Base-by-base conservation (phyloP, 1,284 basidiomycete species). In the Paramarasmius palmivorus region DNA sequence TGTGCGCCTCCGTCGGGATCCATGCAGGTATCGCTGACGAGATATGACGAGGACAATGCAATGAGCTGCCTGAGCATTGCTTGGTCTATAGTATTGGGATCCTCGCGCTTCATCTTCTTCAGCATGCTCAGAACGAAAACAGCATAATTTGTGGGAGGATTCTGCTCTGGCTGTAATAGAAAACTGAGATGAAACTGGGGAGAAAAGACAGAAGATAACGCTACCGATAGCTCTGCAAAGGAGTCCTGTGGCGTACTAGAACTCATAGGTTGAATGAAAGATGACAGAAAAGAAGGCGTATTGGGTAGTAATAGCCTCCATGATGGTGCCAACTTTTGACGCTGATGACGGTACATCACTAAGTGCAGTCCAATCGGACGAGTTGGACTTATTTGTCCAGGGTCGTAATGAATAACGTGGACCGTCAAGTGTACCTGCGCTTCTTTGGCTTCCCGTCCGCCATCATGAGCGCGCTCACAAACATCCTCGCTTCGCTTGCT, bases 1-100 rank as follows among this genome's bases (percentile, higher is more conserved):
- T 63, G 59, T 23, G 84, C 66, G 2, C 88, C 86, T 7, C 65
- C 61, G 41, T 79, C 77, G 0, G 81, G 72, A 61, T 84, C 82
- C 61, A 79, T 89, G 53, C 82, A 84, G 2, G 77, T 78, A 68
- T 92, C 89, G 12, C 88, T 82, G 56, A 91, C 66, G 40, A 92
- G 79, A 65, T 85, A 91, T 5, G 89, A 89, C 1, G 89, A 86
- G 8, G 89, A 78, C 29, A 91, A 78, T 4, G 75, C 77, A 44
- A 92, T 73, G 59, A 81, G 86, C 34, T 78, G 78, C 51, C 86
- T 80, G 29, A 92, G 73, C 25, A 79, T 63, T n/a, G 63, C 64
- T 66, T 91, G 88, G 69, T 89, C 81, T 32, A 90, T 76, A 3
- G 68, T 59, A 5, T 61, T 55, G 8, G 68, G 66, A 12, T 63